phyloP scores from a whole-genome alignment of 192 early-diverging fungal genomes.

The Coemansia sp. region DNA sequence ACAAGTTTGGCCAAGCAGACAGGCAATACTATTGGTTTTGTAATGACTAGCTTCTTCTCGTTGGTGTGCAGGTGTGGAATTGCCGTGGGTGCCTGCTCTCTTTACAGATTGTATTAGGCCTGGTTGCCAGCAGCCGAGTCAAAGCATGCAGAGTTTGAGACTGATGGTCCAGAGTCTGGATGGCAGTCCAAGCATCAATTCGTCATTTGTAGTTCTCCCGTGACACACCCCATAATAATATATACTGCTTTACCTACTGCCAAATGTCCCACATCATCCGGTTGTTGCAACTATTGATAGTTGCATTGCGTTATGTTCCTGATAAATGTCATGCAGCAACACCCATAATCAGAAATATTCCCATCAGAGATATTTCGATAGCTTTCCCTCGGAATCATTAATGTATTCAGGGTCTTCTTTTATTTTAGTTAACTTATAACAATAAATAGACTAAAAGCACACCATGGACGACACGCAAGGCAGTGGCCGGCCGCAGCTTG shows the following conservation, averaged over 20 bases:
- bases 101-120: conserved; percentile 30
- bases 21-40: conserved; percentile 33
- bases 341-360: too few relatives aligned
- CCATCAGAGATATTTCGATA: too few relatives aligned
- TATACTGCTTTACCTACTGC: not conserved
- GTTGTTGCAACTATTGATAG: not conserved
- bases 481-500: conserved; percentile 32
- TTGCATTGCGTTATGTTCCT: not conserved
- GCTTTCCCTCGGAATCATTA: too few relatives aligned
- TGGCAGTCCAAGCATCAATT: conserved; percentile 24
- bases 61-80: conserved; percentile 47
- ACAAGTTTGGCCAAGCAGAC: not conserved
- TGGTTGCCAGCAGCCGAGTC: not conserved
- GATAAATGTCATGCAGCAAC: too few relatives aligned
- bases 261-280: not conserved
- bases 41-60: conserved; percentile 46
- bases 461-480: conserved; percentile 22
- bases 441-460: not conserved
- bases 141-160: not conserved
- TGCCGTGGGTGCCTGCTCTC: conserved; percentile 48
- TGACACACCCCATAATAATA: conserved; percentile 1
- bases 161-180: conserved; percentile 25
- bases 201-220: conserved; percentile 23
- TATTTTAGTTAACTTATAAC: too few relatives aligned
- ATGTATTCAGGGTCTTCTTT: too few relatives aligned